A percentile compares a stretch with the other conserved stretches of the same genome.
Conservation (phyloP, 2,329 filamentous ascomycete genomes). For the Tolypocladium pustulatum region DNA sequence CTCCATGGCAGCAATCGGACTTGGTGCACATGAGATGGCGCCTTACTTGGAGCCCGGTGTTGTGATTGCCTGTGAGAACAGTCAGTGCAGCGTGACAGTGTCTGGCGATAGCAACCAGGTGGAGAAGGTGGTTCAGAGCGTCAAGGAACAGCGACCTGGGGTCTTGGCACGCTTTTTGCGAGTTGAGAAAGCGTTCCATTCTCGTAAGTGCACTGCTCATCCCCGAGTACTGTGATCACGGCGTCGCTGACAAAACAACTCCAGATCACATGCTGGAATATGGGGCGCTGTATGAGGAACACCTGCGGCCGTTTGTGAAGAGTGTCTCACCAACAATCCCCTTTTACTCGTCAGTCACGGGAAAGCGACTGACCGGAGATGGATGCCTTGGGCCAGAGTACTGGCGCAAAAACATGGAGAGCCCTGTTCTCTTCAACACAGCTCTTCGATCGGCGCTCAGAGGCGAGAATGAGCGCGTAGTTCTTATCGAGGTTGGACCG, state of each 20-base stretch:
- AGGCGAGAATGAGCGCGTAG: not conserved
- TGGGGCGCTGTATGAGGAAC: constrained; percentile 1
- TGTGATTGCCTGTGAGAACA: constrained; percentile 2
- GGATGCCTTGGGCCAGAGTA: constrained; percentile 10
- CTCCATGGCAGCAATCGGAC: constrained; percentile 15
- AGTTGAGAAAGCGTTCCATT: constrained; percentile 32
- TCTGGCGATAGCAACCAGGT: not conserved
- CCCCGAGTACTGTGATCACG: not conserved
- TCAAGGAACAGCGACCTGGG: constrained; percentile 11
- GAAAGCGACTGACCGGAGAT: constrained; percentile 10
- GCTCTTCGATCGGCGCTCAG: constrained; percentile 4
- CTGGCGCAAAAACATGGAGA: constrained; percentile 19
- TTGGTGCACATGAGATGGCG: constrained; percentile 15
- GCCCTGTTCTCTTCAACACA: constrained; percentile 14
- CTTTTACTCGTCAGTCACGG: constrained; percentile 20
- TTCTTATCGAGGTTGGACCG: constrained; percentile 13
- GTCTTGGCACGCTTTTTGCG: constrained; percentile 21
- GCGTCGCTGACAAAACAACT: not conserved
- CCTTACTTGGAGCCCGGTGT: constrained; percentile 7
- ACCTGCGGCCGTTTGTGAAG: not conserved
- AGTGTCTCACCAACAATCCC: not conserved
- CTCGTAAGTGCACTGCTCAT: constrained; percentile 13
- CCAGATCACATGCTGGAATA: constrained; percentile 4
- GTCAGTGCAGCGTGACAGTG: not conserved
- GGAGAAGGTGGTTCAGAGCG: not conserved